Percentiles rank a stretch among this genome's conserved stretches.
phyloP scores from a whole-genome alignment of 345 rosid species.

The Ceriops zippeliana region DNA sequence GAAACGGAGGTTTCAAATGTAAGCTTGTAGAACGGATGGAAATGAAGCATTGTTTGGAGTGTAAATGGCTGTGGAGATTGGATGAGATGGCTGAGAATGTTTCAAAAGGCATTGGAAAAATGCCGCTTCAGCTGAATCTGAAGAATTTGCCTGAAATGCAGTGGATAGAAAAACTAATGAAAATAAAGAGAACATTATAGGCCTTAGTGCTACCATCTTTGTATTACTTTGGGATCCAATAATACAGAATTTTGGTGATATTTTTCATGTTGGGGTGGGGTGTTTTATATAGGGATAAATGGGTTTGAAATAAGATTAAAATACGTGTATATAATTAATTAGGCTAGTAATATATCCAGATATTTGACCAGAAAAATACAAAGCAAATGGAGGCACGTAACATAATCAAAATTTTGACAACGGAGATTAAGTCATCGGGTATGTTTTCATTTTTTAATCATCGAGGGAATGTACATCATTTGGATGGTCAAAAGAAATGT shows the following conservation, averaged over 20 bases:
- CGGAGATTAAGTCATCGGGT: not conserved
- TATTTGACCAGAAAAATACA: not conserved
- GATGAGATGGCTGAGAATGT: slow-evolving; percentile 20
- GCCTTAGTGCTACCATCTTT: not conserved
- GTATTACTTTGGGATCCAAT: not conserved
- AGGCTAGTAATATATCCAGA: not conserved
- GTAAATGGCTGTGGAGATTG: slow-evolving; percentile 19
- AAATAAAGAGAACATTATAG: slow-evolving; percentile 1
- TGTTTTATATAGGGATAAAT: not conserved
- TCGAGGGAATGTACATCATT: no score
- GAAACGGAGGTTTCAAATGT: slow-evolving; percentile 13
- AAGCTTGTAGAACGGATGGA: slow-evolving; percentile 4
- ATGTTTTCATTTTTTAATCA: no score
- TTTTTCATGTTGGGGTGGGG: not conserved
- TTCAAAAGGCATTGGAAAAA: slow-evolving; percentile 18
- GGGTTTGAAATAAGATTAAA: not conserved
- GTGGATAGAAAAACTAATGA: not conserved
- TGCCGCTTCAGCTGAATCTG: not conserved
- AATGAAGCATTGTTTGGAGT: slow-evolving; percentile 17
- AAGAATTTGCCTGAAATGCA: not conserved
- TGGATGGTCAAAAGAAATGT: no score
- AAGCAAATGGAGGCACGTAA: no score
- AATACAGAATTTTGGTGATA: not conserved
- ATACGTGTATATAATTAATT: not conserved
- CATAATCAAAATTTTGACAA: not conserved